Evolutionary conservation across 495 filamentous ascomycete species (phyloP).

Genomic region (Xylaria nigripes): DNA sequence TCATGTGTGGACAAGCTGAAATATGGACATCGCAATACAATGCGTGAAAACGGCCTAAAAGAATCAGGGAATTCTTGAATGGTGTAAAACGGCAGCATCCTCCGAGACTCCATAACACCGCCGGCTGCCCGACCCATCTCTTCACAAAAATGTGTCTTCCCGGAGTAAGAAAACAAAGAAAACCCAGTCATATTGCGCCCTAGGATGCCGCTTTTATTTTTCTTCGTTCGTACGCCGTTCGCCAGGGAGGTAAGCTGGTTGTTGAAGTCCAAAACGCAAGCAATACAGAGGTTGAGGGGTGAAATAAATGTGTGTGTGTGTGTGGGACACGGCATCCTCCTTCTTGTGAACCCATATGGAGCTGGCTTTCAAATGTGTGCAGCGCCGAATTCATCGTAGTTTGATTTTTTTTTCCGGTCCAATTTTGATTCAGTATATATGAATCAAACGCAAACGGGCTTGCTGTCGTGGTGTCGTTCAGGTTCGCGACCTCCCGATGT

Average conservation of each 20-base stretch:
- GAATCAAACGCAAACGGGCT: slow-evolving; percentile 5
- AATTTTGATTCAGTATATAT: neutral
- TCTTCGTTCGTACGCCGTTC: slow-evolving; percentile 31
- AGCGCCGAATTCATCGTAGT: slow-evolving; percentile 3
- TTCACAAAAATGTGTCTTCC: slow-evolving; percentile 22
- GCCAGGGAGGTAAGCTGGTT: slow-evolving; percentile 26
- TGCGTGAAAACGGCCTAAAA: slow-evolving; percentile 11
- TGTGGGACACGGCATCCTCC: slow-evolving; percentile 17
- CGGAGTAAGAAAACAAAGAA: slow-evolving; percentile 18
- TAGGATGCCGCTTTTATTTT: slow-evolving; percentile 28
- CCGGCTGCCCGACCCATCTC: slow-evolving; percentile 24
- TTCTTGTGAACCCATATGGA: neutral
- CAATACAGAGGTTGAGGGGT: slow-evolving; percentile 18
- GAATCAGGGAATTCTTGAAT: slow-evolving; percentile 3
- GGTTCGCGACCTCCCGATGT: slow-evolving; percentile 5
- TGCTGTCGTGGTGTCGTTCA: slow-evolving; percentile 11
- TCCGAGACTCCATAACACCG: slow-evolving; percentile 27
- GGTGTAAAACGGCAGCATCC: slow-evolving; percentile 10
- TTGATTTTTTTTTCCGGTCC: neutral
- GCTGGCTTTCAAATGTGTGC: slow-evolving; percentile 7
- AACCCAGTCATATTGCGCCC: slow-evolving; percentile 27
- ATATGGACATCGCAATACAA: slow-evolving; percentile 10
- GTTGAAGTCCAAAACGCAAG: slow-evolving; percentile 23
- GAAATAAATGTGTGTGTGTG: slow-evolving; percentile 17
- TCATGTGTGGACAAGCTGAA: slow-evolving; percentile 8